phyloP scores from a whole-genome alignment of 371 early-diverging fungal species.

The Apophysomyces sp. region DNA sequence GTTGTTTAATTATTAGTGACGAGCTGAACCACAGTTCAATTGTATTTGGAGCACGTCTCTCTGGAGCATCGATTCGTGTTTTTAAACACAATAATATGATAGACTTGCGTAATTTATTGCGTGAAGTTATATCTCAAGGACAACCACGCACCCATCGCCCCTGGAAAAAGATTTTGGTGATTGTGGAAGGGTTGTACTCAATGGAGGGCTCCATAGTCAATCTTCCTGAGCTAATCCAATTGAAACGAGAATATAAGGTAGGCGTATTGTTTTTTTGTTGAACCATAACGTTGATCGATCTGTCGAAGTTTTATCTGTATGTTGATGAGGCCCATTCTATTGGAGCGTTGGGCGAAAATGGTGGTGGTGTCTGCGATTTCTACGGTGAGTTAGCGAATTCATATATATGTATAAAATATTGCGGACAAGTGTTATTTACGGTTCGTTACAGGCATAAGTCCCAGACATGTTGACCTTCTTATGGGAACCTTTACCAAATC shows the following conservation, averaged over 20 bases:
- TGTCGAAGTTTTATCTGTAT: slow-evolving; percentile 89
- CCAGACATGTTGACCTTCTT: slow-evolving; percentile 91
- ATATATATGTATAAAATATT: too few relatives aligned
- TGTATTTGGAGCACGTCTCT: slow-evolving; percentile 94
- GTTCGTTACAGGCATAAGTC: slow-evolving; percentile 64
- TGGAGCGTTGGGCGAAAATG: slow-evolving; percentile 90
- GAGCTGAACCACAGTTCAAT: slow-evolving; percentile 98
- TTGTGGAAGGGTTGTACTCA: slow-evolving; percentile 98
- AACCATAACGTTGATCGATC: not conserved
- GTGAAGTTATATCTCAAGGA: slow-evolving; percentile 96
- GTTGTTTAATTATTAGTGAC: slow-evolving; percentile 95
- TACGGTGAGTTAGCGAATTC: slow-evolving; percentile 48
- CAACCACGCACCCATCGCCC: slow-evolving; percentile 98
- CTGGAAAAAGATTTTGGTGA: slow-evolving; percentile 98
- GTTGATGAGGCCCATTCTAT: slow-evolving; percentile 99
- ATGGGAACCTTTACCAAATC: slow-evolving; percentile 99
- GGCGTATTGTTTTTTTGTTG: not conserved
- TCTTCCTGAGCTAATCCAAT: slow-evolving; percentile 87
- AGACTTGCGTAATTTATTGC: slow-evolving; percentile 86
- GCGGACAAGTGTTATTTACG: too few relatives aligned
- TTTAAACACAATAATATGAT: slow-evolving; percentile 94
- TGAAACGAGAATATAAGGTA: slow-evolving; percentile 95
- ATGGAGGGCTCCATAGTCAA: slow-evolving; percentile 98
- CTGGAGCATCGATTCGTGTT: slow-evolving; percentile 93
- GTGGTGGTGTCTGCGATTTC: slow-evolving; percentile 96